Evolutionary conservation across 345 rosid genomes (phyloP).

Genomic region (Viola odorata): DNA sequence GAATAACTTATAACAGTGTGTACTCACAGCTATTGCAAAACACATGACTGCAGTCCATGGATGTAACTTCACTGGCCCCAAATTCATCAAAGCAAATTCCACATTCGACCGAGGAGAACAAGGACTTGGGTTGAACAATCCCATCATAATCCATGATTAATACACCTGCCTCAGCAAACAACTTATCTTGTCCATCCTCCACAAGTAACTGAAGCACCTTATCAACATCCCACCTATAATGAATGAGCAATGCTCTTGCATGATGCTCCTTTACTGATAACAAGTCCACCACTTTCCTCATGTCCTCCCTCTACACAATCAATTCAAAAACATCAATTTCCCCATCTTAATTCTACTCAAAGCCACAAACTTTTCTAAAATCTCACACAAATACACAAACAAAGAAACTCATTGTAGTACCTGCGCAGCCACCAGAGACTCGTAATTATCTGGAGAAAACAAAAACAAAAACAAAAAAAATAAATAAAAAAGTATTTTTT

Average conservation of each 20-base stretch:
- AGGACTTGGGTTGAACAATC: neutral
- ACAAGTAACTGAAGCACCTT: slow-evolving; percentile 27
- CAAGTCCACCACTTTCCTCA: slow-evolving; percentile 46
- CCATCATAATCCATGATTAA: slow-evolving; percentile 12
- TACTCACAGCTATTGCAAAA: slow-evolving; percentile 43
- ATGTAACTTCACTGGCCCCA: slow-evolving; percentile 17
- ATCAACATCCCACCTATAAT: slow-evolving; percentile 38
- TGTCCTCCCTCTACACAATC: slow-evolving; percentile 37
- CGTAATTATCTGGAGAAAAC: slow-evolving; percentile 34
- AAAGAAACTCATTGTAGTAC: slow-evolving; percentile 8
- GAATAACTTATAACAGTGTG: neutral
- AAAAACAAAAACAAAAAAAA: neutral
- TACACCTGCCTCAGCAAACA: slow-evolving; percentile 31
- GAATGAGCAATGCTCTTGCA: slow-evolving; percentile 33
- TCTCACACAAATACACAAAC: neutral
- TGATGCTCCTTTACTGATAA: slow-evolving; percentile 34
- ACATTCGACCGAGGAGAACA: slow-evolving; percentile 16
- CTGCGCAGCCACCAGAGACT: slow-evolving; percentile 39
- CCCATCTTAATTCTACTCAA: too few relatives aligned
- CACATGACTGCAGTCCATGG: slow-evolving; percentile 40
- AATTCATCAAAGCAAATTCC: slow-evolving; percentile 36
- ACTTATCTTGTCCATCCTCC: slow-evolving; percentile 31
- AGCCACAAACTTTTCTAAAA: too few relatives aligned
- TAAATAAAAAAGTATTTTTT: neutral
- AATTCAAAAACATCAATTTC: neutral